Conservation (phyloP, 192 early-diverging fungal genomes). For the Bifiguratus adelaidae region DNA sequence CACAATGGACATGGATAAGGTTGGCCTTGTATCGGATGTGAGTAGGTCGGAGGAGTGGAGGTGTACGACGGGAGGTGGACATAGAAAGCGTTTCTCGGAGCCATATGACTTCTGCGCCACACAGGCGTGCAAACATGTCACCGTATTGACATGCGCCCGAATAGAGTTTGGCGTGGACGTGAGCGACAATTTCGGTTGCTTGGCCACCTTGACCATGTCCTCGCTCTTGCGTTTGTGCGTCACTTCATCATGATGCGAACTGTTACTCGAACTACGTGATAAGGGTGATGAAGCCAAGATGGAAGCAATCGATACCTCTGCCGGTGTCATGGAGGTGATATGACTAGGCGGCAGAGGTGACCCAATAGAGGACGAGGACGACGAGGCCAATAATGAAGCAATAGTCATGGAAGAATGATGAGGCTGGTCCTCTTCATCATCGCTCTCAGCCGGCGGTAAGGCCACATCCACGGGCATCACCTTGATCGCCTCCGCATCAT, state of each 20-base stretch:
- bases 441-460: not conserved
- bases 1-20: conserved; percentile 18
- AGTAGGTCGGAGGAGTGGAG: conserved; percentile 28
- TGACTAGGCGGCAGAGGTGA: not conserved
- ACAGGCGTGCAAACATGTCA: conserved; percentile 68
- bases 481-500: conserved; percentile 13
- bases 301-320: conserved; percentile 9
- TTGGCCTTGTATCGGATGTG: conserved; percentile 13
- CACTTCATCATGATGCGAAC: not conserved
- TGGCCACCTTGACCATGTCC: conserved; percentile 28
- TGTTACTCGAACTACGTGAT: conserved; percentile 22
- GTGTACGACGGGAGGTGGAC: conserved; percentile 64
- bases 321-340: not conserved
- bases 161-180: not conserved
- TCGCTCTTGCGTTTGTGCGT: conserved; percentile 19
- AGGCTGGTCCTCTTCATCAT: not conserved
- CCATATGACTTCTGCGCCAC: conserved; percentile 95
- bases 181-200: conserved; percentile 18
- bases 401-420: not conserved
- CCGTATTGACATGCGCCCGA: conserved; percentile 45
- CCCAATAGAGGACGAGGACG: not conserved
- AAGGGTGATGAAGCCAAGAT: conserved; percentile 22
- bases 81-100: conserved; percentile 77
- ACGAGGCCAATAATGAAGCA: not conserved
- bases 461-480: no score